These are phyloP conservation scores for Saccharomyces hybrid DNA, from an alignment of 1,139 yeast genomes.

Conservation along the genomic window DNA sequence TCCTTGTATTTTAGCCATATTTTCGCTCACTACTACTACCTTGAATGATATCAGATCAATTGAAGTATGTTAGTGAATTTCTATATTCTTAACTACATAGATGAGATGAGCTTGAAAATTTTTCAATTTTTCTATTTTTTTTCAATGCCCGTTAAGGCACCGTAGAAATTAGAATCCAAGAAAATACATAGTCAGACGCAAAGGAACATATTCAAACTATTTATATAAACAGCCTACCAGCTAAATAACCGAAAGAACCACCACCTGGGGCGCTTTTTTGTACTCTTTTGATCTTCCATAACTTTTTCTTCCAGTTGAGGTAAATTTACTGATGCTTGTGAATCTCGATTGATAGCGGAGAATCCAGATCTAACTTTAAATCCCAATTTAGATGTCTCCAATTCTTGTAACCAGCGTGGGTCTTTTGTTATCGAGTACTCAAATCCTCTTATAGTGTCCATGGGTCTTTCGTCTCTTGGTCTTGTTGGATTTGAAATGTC, in stretches of 20 bases:
- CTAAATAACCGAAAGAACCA: slow-evolving; percentile 3
- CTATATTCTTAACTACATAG: neutral
- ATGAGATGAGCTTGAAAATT: neutral
- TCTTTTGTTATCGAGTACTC: slow-evolving; percentile 93
- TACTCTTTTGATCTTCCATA: neutral
- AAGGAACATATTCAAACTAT: neutral
- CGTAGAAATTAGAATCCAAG: neutral
- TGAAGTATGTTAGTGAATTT: neutral
- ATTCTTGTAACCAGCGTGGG: slow-evolving; percentile 61
- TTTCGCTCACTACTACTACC: neutral
- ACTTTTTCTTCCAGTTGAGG: neutral
- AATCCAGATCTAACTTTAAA: slow-evolving; percentile 59
- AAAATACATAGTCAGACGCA: neutral
- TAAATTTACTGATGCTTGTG: neutral
- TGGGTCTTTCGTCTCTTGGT: slow-evolving; percentile 85
- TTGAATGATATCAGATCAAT: neutral
- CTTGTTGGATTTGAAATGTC: slow-evolving; percentile 92
- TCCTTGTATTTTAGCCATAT: slow-evolving; percentile 12
- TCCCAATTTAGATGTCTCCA: slow-evolving; percentile 71
- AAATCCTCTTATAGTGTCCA: slow-evolving; percentile 87
- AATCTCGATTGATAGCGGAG: neutral
- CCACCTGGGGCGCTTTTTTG: slow-evolving; percentile 6
- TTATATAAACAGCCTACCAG: neutral
- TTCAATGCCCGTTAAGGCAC: neutral
- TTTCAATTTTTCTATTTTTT: neutral